These are phyloP conservation scores for Favolaschia claudopus DNA, from an alignment of 768 basidiomycete genomes.

Conservation along the genomic window DNA sequence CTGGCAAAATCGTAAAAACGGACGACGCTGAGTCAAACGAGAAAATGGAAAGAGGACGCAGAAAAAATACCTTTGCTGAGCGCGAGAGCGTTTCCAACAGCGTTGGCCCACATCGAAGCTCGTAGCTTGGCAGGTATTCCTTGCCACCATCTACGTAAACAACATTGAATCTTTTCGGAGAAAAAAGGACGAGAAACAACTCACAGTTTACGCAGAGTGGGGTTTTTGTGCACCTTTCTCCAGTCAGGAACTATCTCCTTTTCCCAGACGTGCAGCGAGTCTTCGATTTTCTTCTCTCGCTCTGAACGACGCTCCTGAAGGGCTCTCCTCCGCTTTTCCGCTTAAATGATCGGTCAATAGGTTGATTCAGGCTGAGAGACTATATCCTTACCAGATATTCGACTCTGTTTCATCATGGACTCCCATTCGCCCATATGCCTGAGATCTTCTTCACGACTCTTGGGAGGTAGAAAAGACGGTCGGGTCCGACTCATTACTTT, in stretches of 20 bases:
- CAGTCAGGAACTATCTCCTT: slow-evolving; percentile 83
- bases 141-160: slow-evolving; percentile 63
- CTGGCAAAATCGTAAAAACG: slow-evolving; percentile 42
- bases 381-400: slow-evolving; percentile 64
- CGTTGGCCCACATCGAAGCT: slow-evolving; percentile 82
- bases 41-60: slow-evolving; percentile 2
- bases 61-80: slow-evolving; percentile 72
- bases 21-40: slow-evolving; percentile 15
- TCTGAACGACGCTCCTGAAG: slow-evolving; percentile 66
- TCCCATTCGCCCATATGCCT: slow-evolving; percentile 90
- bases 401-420: slow-evolving; percentile 86
- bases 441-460: slow-evolving; percentile 74
- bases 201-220: slow-evolving; percentile 72
- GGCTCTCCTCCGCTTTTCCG: slow-evolving; percentile 73
- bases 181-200: not conserved
- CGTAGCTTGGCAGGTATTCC: slow-evolving; percentile 87
- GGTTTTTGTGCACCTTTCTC: slow-evolving; percentile 73
- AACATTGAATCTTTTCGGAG: not conserved
- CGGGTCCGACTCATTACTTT: slow-evolving; percentile 85
- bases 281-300: slow-evolving; percentile 74
- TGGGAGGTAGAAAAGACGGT: slow-evolving; percentile 87
- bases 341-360: slow-evolving; percentile 44
- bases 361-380: not conserved
- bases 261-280: slow-evolving; percentile 79
- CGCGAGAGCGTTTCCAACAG: slow-evolving; percentile 84